Percentiles rank a stretch among this genome's conserved stretches.
These are phyloP conservation scores for Cyclocybe cylindracea DNA, from an alignment of 768 basidiomycete species.

Conservation along the genomic window DNA sequence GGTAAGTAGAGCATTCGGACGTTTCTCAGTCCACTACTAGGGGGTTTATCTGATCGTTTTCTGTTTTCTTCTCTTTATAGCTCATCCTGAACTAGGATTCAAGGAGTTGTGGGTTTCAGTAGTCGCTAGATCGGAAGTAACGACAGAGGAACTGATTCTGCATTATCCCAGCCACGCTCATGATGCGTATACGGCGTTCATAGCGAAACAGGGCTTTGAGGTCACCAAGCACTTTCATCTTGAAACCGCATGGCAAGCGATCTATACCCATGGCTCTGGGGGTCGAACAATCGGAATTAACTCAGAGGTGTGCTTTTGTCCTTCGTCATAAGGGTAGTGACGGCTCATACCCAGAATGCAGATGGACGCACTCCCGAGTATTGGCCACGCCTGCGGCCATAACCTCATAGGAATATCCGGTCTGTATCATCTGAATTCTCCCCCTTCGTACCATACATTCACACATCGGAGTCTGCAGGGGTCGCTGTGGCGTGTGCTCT, in stretches of 20 bases:
- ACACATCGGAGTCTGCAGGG: constrained; percentile 33
- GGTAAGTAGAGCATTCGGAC: constrained; percentile 35
- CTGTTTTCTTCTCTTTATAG: constrained; percentile 33
- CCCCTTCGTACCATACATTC: not conserved
- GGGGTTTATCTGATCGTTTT: not conserved
- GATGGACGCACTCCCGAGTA: constrained; percentile 65
- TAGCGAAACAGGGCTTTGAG: constrained; percentile 64
- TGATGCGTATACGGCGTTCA: constrained; percentile 66
- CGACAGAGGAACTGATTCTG: too few relatives aligned
- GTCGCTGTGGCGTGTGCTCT: constrained; percentile 72
- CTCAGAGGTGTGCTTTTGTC: constrained; percentile 54
- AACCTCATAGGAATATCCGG: constrained; percentile 78
- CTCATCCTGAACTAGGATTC: constrained; percentile 68
- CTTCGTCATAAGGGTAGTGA: too few relatives aligned
- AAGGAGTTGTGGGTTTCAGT: constrained; percentile 56
- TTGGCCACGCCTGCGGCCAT: constrained; percentile 81
- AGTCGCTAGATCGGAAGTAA: not conserved
- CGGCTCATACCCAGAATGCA: constrained; percentile 12
- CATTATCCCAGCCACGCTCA: constrained; percentile 60
- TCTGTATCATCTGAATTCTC: constrained; percentile 4
- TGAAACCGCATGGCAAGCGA: constrained; percentile 76
- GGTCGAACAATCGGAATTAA: constrained; percentile 77
- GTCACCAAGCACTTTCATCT: constrained; percentile 63
- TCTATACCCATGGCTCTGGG: constrained; percentile 62
- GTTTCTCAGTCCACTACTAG: not conserved